Conservation (phyloP, 2,329 filamentous ascomycete genomes). For the Colletotrichum sp. region DNA sequence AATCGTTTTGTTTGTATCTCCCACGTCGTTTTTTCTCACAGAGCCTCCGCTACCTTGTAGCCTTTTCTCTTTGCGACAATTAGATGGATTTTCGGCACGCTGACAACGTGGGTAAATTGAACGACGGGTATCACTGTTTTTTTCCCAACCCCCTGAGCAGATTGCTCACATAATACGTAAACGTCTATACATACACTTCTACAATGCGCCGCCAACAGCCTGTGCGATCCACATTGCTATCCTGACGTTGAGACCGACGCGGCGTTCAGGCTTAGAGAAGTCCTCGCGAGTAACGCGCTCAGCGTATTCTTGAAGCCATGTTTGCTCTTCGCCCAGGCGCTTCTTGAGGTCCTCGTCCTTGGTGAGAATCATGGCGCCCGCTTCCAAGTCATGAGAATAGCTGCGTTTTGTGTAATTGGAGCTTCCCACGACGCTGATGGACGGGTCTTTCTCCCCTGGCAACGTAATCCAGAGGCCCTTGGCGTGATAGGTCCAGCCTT, state of each 20-base stretch:
- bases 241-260: constrained; percentile 84
- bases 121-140: background rate
- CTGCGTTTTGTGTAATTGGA: constrained; percentile 96
- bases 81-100: background rate
- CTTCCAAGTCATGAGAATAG: constrained; percentile 91
- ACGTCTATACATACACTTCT: constrained; percentile 22
- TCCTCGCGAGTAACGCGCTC: constrained; percentile 74
- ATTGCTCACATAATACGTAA: background rate
- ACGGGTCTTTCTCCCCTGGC: constrained; percentile 68
- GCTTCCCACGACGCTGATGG: constrained; percentile 84
- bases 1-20: background rate
- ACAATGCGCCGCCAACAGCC: constrained; percentile 86
- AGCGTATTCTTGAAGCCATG: constrained; percentile 80
- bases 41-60: background rate
- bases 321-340: constrained; percentile 79
- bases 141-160: background rate
- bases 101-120: background rate
- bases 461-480: constrained; percentile 93
- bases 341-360: constrained; percentile 73
- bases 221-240: constrained; percentile 94
- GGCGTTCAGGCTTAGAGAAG: constrained; percentile 79
- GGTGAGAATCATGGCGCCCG: constrained; percentile 86
- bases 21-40: background rate
- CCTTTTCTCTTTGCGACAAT: background rate
- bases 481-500: constrained; percentile 96